Evolutionary conservation across 108 stramenopile species (phyloP).

Genomic region (Fistulifera pelliculosa): DNA sequence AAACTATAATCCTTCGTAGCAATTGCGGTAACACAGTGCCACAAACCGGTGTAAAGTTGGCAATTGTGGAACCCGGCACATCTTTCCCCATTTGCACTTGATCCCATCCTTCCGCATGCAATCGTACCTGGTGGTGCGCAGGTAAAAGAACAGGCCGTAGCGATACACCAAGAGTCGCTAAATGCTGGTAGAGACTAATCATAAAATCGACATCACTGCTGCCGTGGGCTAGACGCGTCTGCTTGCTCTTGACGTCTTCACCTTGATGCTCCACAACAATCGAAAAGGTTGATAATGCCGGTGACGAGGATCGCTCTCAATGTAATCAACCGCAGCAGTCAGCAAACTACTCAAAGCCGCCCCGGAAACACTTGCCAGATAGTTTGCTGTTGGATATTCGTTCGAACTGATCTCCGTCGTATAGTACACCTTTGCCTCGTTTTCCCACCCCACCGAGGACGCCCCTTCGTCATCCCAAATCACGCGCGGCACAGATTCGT

Average conservation of each 20-base stretch:
- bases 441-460: constrained; percentile 53
- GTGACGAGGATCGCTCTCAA: constrained; percentile 26
- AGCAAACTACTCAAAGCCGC: constrained; percentile 65
- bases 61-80: constrained; percentile 8
- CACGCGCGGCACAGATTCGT: constrained; percentile 51
- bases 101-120: constrained; percentile 34
- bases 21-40: constrained; percentile 53
- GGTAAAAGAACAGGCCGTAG: constrained; percentile 67
- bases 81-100: constrained; percentile 1
- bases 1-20: constrained; percentile 49
- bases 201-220: constrained; percentile 64
- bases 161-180: constrained; percentile 64
- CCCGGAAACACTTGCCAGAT: constrained; percentile 75
- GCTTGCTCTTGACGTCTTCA: background rate
- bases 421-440: constrained; percentile 57
- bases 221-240: constrained; percentile 29
- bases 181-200: constrained; percentile 42
- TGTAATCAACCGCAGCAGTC: constrained; percentile 50
- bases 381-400: constrained; percentile 46
- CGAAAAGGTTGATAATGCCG: constrained; percentile 65
- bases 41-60: constrained; percentile 57
- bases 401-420: constrained; percentile 45
- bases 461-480: constrained; percentile 25
- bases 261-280: constrained; percentile 18
- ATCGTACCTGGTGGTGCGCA: constrained; percentile 34